Conservation (phyloP, 768 basidiomycete genomes). For the Russula earlei region DNA sequence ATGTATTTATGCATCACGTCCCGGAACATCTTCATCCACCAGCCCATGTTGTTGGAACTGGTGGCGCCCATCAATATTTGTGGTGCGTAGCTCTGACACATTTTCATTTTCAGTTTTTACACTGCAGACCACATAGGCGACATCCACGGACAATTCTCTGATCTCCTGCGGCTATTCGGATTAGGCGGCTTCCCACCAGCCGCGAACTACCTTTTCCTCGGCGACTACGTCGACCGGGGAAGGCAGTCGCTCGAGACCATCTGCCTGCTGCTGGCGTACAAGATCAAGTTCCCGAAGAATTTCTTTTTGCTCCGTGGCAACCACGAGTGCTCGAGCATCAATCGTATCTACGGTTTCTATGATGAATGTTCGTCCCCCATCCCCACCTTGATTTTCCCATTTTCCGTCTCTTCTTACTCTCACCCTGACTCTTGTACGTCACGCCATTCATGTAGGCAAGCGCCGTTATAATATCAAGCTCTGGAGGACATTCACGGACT, state of each 20-base stretch:
- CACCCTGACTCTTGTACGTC: no score
- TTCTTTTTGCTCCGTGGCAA: conserved; percentile 98
- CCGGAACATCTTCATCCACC: conserved; percentile 96
- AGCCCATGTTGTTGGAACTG: conserved; percentile 93
- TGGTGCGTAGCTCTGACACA: conserved; percentile 44
- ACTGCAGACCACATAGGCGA: conserved; percentile 70
- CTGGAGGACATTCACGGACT: conserved; percentile 99
- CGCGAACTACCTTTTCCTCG: conserved; percentile 99
- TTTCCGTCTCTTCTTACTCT: neutral
- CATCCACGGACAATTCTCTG: conserved; percentile 99
- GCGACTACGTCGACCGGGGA: conserved; percentile 98
- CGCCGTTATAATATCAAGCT: conserved; percentile 99
- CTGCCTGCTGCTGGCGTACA: conserved; percentile 95
- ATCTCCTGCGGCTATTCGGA: conserved; percentile 93
- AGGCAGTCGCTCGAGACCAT: conserved; percentile 98
- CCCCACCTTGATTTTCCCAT: conserved; percentile 16
- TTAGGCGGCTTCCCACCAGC: conserved; percentile 99
- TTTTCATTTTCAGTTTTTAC: no score
- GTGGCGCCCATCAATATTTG: conserved; percentile 99
- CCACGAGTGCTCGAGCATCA: conserved; percentile 98
- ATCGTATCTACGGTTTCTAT: conserved; percentile 98
- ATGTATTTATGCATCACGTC: conserved; percentile 98
- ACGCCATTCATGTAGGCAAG: conserved; percentile 55
- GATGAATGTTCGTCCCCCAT: conserved; percentile 76
- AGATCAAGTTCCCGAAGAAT: conserved; percentile 99